phyloP scores from a whole-genome alignment of 2,329 filamentous ascomycete species.

The Colletotrichum tropicicola region DNA sequence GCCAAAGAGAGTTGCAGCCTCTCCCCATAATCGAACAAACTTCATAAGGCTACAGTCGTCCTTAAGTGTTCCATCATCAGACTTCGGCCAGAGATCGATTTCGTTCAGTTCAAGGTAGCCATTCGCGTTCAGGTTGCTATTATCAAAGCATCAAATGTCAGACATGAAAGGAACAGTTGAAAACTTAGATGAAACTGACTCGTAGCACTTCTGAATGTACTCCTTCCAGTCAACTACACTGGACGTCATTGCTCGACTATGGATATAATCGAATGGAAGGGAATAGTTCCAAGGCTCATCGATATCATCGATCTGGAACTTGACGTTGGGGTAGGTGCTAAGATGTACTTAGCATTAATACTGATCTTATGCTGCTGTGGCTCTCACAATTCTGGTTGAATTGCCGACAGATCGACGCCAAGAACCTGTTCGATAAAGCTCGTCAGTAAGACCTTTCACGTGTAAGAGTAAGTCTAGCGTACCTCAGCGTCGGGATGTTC shows the following conservation, averaged over 20 bases:
- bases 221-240: constrained; percentile 43
- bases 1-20: constrained; percentile 38
- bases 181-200: constrained; percentile 32
- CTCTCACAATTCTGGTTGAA: constrained; percentile 46
- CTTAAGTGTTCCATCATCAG: constrained; percentile 51
- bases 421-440: constrained; percentile 35
- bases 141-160: background rate
- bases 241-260: constrained; percentile 46
- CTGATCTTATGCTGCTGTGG: too few relatives aligned
- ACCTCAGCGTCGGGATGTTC: constrained; percentile 41
- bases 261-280: constrained; percentile 50
- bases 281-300: constrained; percentile 48
- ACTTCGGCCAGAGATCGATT: constrained; percentile 45
- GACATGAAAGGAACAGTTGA: background rate
- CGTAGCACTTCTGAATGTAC: constrained; percentile 45
- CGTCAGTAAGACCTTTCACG: background rate
- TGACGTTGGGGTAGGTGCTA: constrained; percentile 56
- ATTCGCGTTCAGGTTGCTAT: constrained; percentile 47
- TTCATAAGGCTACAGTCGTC: constrained; percentile 37
- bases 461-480: background rate
- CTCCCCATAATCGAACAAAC: constrained; percentile 39
- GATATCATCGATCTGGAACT: constrained; percentile 54
- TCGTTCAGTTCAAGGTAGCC: constrained; percentile 55
- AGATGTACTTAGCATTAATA: background rate
- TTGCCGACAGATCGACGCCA: constrained; percentile 51